Percentiles rank a stretch among this genome's conserved stretches.
phyloP scores from a whole-genome alignment of 2,329 filamentous ascomycete species.

The Rachicladosporium sp. region DNA sequence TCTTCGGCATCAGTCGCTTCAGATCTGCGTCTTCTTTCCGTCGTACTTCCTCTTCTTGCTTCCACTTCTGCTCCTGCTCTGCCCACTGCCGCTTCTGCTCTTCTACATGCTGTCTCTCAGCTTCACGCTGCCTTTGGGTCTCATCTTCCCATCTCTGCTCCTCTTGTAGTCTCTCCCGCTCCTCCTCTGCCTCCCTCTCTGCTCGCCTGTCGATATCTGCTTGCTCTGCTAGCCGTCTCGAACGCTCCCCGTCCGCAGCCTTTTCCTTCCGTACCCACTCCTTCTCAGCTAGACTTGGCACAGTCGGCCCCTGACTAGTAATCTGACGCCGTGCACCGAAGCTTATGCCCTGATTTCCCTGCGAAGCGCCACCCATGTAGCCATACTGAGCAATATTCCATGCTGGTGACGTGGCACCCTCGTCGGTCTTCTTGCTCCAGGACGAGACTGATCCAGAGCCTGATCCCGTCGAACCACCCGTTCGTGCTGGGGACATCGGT shows the following conservation, averaged over 20 bases:
- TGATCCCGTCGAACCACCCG: conserved; percentile 43
- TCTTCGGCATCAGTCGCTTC: conserved; percentile 54
- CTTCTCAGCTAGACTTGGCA: conserved; percentile 76
- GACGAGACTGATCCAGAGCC: conserved; percentile 53
- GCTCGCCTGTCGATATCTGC: conserved; percentile 36
- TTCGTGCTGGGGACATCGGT: conserved; percentile 33
- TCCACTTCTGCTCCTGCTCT: conserved; percentile 66
- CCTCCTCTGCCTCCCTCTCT: conserved; percentile 49
- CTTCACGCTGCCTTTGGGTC: conserved; percentile 45
- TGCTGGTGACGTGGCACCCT: conserved; percentile 67
- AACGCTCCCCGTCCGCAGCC: conserved; percentile 42
- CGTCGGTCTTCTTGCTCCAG: conserved; percentile 80
- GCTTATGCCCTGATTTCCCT: conserved; percentile 85
- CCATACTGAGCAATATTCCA: conserved; percentile 99
- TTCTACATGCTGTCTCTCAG: conserved; percentile 47
- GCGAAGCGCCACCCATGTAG: conserved; percentile 94
- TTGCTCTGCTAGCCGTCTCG: conserved; percentile 39
- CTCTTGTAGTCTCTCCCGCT: conserved; percentile 49
- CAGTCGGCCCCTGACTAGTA: conserved; percentile 64
- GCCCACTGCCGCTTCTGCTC: conserved; percentile 65
- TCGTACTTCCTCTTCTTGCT: conserved; percentile 60
- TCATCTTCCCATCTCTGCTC: conserved; percentile 57
- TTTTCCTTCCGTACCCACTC: conserved; percentile 53
- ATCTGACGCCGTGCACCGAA: conserved; percentile 91
- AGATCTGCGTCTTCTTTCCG: conserved; percentile 61